Conservation (phyloP, 164 flowering plant species). For the Liriodendron chinense region DNA sequence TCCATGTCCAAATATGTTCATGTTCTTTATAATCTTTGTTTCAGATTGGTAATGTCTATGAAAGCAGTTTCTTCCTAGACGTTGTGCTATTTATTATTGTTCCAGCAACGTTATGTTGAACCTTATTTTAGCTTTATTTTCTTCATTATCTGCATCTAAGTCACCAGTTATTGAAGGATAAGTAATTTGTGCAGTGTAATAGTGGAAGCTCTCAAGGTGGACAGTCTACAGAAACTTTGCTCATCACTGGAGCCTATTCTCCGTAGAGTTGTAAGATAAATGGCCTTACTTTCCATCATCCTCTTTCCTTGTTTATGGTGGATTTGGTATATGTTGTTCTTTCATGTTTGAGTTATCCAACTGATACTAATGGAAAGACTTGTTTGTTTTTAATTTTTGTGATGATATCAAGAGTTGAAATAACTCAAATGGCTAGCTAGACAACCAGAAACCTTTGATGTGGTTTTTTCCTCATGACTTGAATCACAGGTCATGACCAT, state of each 20-base stretch:
- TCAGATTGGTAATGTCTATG: too few relatives aligned
- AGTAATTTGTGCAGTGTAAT: conserved; percentile 70
- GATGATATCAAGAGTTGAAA: too few relatives aligned
- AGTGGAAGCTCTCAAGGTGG: conserved; percentile 94
- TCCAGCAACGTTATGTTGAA: too few relatives aligned
- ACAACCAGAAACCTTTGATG: too few relatives aligned
- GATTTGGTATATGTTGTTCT: not conserved
- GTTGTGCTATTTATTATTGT: too few relatives aligned
- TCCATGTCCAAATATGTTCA: too few relatives aligned
- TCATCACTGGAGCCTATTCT: conserved; percentile 97
- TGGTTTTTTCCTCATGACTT: too few relatives aligned
- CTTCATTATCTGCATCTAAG: not conserved
- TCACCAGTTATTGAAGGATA: conserved; percentile 11
- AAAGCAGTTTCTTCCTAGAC: too few relatives aligned
- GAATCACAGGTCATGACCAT: too few relatives aligned
- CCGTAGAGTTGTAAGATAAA: conserved; percentile 83
- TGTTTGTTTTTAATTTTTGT: not conserved
- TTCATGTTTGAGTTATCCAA: not conserved
- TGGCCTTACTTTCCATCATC: not conserved
- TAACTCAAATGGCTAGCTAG: too few relatives aligned
- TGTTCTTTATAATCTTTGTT: too few relatives aligned
- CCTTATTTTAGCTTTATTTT: not conserved
- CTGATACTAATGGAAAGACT: not conserved
- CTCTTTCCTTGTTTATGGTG: not conserved
- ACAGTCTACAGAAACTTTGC: conserved; percentile 88